phyloP scores from a whole-genome alignment of 208 protist species.

The Balamuthia mandrillaris region DNA sequence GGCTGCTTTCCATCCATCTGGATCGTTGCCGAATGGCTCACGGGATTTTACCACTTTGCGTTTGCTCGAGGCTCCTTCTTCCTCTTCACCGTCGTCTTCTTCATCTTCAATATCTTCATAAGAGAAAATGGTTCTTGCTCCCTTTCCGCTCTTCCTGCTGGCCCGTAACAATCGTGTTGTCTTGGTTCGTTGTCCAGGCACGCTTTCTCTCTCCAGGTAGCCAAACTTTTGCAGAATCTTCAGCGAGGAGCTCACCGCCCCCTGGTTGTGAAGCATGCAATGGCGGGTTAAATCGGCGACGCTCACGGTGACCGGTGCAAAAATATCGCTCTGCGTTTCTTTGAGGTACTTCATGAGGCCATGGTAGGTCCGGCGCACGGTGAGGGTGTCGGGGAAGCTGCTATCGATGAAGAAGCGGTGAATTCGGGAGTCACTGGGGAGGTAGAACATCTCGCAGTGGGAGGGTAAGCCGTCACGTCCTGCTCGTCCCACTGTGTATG shows the following conservation, averaged over 20 bases:
- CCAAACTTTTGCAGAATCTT: too few relatives aligned
- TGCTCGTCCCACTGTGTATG: constrained; percentile 23
- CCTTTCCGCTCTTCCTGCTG: too few relatives aligned
- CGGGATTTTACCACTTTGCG: background rate
- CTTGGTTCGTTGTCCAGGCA: too few relatives aligned
- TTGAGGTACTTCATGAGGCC: too few relatives aligned
- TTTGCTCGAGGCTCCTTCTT: background rate
- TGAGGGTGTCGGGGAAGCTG: background rate
- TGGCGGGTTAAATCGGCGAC: background rate
- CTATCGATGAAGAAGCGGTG: background rate
- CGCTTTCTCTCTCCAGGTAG: too few relatives aligned
- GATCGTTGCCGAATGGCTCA: background rate
- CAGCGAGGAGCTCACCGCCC: too few relatives aligned
- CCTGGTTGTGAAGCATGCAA: too few relatives aligned
- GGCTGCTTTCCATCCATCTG: background rate
- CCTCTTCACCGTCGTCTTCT: background rate
- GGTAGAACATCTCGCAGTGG: background rate
- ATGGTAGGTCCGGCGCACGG: too few relatives aligned
- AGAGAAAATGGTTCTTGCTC: too few relatives aligned
- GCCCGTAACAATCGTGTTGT: too few relatives aligned
- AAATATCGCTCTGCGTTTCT: too few relatives aligned
- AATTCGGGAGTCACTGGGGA: background rate
- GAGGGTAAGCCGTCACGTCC: background rate
- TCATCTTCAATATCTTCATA: background rate
- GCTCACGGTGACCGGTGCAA: background rate